Conservation (phyloP, 768 basidiomycete genomes). For the Omphalotus guepiniiformis region DNA sequence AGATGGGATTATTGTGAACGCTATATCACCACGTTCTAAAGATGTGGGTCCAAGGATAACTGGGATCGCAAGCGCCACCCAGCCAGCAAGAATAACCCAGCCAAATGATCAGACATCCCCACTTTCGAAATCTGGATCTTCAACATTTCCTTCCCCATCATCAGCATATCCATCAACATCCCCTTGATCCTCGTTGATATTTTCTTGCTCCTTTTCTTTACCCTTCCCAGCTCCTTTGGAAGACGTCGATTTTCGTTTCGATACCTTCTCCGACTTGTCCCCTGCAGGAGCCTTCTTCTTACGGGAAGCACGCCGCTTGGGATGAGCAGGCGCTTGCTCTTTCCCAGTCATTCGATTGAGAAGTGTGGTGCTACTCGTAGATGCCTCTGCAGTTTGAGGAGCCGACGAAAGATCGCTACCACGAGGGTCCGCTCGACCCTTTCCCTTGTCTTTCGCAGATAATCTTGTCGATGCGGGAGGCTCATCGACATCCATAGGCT, state of each 20-base stretch:
- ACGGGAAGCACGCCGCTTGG: neutral
- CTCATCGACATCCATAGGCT: neutral
- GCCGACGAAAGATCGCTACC: too few species aligned
- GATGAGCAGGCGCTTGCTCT: neutral
- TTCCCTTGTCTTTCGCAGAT: neutral
- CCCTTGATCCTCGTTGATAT: neutral
- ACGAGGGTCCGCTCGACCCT: too few species aligned
- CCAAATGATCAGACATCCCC: too few species aligned
- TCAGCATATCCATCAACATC: neutral
- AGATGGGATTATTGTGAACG: too few species aligned
- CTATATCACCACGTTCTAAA: too few species aligned
- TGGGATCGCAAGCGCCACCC: too few species aligned
- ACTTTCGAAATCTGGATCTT: neutral
- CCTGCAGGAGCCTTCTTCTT: neutral
- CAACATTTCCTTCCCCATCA: neutral
- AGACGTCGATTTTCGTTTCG: neutral
- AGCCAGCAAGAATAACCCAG: too few species aligned
- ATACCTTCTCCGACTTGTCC: neutral
- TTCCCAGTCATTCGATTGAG: conserved; percentile 8
- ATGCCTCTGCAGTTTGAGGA: neutral
- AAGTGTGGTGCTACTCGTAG: neutral
- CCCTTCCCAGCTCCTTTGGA: conserved; percentile 4
- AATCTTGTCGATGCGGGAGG: neutral
- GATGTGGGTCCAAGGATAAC: too few species aligned
- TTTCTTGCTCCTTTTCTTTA: conserved; percentile 3